Base-by-base conservation (phyloP, 2,329 filamentous ascomycete genomes). In the Exophiala xenobiotica region DNA sequence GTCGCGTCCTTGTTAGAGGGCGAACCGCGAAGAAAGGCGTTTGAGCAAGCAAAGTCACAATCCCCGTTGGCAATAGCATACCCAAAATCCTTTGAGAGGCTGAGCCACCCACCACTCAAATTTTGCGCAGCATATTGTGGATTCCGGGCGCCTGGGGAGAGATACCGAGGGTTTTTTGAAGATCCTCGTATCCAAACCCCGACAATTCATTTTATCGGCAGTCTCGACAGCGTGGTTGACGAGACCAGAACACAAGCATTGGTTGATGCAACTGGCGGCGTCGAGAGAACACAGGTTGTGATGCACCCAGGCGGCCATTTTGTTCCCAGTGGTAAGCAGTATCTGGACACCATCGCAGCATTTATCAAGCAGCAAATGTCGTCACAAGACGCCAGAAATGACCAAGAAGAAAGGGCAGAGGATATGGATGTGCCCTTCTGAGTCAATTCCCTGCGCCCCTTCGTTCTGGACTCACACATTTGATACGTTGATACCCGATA, bases 221-320 rank as follows among this genome's bases (percentile, higher is more conserved):
- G 83, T 47, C 73, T 96, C 61, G 92, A 96, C 72, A 89, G 86
- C 2, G 88, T 96, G 1, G 91, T 97, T 0, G 88, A 90, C 24
- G 91, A 96, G 74, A 70, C 70, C 46, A 75, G 88, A 64, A 88
- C 82, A 67, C 74, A 80, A 62, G 79, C 75, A 18, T 70, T 96
- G 51, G 77, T 87, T 2, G 83, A 90, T 19, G 76, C 78, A 40
- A 89, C 84, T 67, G 78, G 67, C 57, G 76, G 76, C 39, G 75
- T 64, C 75, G 81, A 58, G 65, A 61, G 79, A 60, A 70, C 66
- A 38, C 74, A 77, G 60, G 76, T 81, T 46, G 75, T 86, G 46
- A 82, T 86, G 62, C 90, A 95, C 69, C 91, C 92, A 1, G 92
- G 92, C 6, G 91, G 91, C 0, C 92, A 97, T 68, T 90, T 95